Base-by-base conservation (phyloP, 805 yeast genomes). In the Saccharomycopsis microspora region DNA sequence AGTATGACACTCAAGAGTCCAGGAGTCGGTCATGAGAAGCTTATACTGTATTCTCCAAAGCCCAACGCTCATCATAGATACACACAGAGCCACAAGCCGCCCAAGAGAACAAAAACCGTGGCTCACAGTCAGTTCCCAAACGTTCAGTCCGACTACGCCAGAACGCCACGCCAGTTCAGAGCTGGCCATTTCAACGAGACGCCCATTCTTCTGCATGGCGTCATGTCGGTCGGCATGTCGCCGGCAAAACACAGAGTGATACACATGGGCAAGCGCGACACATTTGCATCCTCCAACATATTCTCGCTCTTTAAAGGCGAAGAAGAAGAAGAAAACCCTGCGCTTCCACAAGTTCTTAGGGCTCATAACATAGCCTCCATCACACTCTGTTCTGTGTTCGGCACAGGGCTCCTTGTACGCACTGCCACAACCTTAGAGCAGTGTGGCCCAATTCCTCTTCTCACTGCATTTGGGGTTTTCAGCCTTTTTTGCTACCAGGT, bases 391-490 rank as follows among this genome's bases (percentile, higher is more conserved):
- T 46, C 53, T 4, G 51, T 52, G 10, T 52, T 85, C 55, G 95
- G 95, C 56, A 81, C 90, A 5, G 95, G 93, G 58, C 68, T 86
- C 45, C 78, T 86, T 52, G 82, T 86, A 33, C 86, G 87, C 58
- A 74, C 87, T 2, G 85, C 85, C 51, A 63, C 71, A 11, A 74
- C 85, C 3, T 64, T 84, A 45, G 55, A 71, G 19, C 67, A 71
- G 33, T 84, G 86, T 60, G 93, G 93, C 31, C 90, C 93, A n/a
- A 85, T 82, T 1, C 76, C 75, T 32, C 55, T 78, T 36, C 69
- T 85, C 37, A 65, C 77, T 29, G 78, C 87, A 8, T 85, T 82
- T 59, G 3, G 39, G 27, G 37, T 52, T 9, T 30, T 52, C 2
- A 39, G 44, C 8, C 11, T 49, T 10, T 33, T 52, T 19, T 28